Evolutionary conservation across 805 yeast species (phyloP).

Genomic region (Pichia ethanolica): DNA sequence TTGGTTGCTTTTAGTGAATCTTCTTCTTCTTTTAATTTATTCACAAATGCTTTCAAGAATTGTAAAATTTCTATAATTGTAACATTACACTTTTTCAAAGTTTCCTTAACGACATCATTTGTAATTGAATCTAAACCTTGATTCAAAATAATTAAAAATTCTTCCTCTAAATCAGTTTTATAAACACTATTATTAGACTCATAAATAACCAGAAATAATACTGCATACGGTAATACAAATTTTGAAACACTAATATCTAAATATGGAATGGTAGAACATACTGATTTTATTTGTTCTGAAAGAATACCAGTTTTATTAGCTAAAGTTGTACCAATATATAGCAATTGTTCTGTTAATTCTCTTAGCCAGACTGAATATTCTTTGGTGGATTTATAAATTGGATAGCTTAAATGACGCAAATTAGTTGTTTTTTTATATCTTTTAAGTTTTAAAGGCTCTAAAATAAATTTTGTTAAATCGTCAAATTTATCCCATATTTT

Average conservation of each 20-base stretch:
- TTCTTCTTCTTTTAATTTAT: constrained; percentile 32
- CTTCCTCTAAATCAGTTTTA: constrained; percentile 42
- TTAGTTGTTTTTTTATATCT: constrained; percentile 34
- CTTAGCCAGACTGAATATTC: constrained; percentile 68
- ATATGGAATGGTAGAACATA: constrained; percentile 8
- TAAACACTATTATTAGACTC: constrained; percentile 30
- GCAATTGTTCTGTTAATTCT: constrained; percentile 56
- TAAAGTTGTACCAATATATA: constrained; percentile 34
- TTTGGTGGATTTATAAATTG: constrained; percentile 51
- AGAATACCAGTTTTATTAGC: constrained; percentile 6
- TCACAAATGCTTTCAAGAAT: constrained; percentile 72
- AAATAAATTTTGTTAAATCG: constrained; percentile 60
- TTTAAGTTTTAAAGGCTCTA: constrained; percentile 69
- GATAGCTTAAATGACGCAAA: constrained; percentile 33
- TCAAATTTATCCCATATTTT: constrained; percentile 51
- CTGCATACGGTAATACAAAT: constrained; percentile 69
- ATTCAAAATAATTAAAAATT: constrained; percentile 52
- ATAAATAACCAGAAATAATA: constrained; percentile 46
- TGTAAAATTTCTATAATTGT: constrained; percentile 74
- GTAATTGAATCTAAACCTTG: constrained; percentile 37
- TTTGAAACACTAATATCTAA: constrained; percentile 61
- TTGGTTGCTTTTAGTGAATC: constrained; percentile 2
- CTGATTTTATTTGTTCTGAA: neutral
- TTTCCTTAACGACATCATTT: constrained; percentile 49
- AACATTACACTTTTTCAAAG: constrained; percentile 58